Percentiles rank a stretch among this genome's conserved stretches.
Conservation (phyloP, 176 grass and related monocot genomes). For the Melocanna baccifera region DNA sequence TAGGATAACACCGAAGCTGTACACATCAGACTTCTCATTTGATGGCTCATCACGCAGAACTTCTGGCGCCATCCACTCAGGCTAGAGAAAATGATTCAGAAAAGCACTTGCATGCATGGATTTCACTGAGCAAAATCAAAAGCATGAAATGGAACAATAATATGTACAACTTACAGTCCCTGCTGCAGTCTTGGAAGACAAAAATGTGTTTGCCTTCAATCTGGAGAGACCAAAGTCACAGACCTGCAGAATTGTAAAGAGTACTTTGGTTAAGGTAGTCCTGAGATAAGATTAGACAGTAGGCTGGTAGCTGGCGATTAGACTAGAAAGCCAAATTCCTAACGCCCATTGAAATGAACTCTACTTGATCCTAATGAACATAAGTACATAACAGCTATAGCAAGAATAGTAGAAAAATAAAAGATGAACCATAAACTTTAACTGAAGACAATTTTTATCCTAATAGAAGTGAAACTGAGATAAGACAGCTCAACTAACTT, state of each 20-base stretch:
- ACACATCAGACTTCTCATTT: too few species aligned
- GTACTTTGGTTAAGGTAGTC: background rate
- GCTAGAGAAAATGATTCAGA: too few species aligned
- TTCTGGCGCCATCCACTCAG: background rate
- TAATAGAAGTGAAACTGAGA: slow-evolving; percentile 4
- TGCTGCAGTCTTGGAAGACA: too few species aligned
- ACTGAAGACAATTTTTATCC: background rate
- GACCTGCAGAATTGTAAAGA: background rate
- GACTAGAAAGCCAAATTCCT: background rate
- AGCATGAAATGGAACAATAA: too few species aligned
- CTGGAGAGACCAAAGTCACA: too few species aligned
- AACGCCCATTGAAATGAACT: background rate
- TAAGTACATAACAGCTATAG: background rate
- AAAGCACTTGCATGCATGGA: too few species aligned
- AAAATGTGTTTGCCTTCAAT: too few species aligned
- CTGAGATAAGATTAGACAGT: background rate
- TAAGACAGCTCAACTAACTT: background rate
- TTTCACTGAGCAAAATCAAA: too few species aligned
- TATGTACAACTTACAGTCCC: too few species aligned
- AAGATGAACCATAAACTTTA: background rate
- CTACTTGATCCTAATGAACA: slow-evolving; percentile 5
- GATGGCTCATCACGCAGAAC: too few species aligned
- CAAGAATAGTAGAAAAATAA: slow-evolving; percentile 1
- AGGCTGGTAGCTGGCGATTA: background rate
- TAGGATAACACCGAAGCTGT: too few species aligned